These are phyloP conservation scores for Cercospora sojina DNA, from an alignment of 2,329 filamentous ascomycete species.

Conservation along the genomic window DNA sequence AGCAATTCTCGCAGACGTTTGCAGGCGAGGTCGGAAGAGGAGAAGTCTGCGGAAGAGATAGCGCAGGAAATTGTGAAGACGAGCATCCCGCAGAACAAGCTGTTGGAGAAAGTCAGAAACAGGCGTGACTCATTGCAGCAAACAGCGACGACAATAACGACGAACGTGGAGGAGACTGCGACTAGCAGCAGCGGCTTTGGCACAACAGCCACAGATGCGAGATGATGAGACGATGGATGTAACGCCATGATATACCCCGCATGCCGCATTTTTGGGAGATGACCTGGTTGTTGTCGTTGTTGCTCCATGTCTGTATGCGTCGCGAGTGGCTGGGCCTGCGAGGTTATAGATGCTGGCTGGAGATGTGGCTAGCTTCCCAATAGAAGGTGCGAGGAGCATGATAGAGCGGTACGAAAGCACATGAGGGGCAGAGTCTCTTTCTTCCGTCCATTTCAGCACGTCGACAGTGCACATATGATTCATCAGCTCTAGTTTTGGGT, in stretches of 20 bases:
- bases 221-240: not conserved
- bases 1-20: not conserved
- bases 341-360: not conserved
- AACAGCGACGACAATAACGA: not conserved
- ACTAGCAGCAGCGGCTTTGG: not conserved
- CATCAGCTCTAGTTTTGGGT: not conserved
- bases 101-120: slow-evolving; percentile 2
- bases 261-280: not conserved
- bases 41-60: not conserved
- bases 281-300: not conserved
- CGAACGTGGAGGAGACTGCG: not conserved
- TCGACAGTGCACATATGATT: not conserved
- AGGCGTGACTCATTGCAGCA: slow-evolving; percentile 3
- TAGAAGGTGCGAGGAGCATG: not conserved
- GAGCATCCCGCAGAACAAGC: slow-evolving; percentile 1
- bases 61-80: not conserved
- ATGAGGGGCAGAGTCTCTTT: not conserved
- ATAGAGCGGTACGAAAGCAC: not conserved
- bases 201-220: not conserved
- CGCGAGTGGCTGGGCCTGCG: not conserved
- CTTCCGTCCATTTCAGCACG: not conserved
- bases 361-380: not conserved
- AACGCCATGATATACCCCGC: not conserved
- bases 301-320: not conserved
- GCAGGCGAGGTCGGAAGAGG: not conserved